phyloP scores from a whole-genome alignment of 2,329 filamentous ascomycete species.

The Neofusicoccum parvum region DNA sequence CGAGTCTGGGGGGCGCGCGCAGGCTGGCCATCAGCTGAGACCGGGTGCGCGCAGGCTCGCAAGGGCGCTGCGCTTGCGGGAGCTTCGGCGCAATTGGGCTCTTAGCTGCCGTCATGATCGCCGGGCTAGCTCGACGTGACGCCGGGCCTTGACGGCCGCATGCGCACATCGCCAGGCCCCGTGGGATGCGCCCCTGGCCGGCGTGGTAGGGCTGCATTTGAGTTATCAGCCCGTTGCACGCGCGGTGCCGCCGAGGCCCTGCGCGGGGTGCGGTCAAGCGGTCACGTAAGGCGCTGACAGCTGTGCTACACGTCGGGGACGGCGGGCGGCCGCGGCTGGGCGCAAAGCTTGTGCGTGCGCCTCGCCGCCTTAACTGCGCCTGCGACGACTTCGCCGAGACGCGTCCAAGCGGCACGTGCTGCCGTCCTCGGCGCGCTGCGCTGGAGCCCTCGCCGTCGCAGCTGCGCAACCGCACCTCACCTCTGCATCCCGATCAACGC shows the following conservation, averaged over 20 bases:
- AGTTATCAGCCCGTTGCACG: neutral
- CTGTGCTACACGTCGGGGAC: too few relatives aligned
- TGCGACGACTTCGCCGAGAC: neutral
- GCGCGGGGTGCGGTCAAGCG: neutral
- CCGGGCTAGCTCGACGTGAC: neutral
- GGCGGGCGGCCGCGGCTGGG: neutral
- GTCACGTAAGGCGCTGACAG: neutral
- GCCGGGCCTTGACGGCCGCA: too few relatives aligned
- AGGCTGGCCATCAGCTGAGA: neutral
- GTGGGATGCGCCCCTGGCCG: neutral
- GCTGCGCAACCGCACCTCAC: neutral
- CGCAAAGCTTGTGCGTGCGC: slow-evolving; percentile 2
- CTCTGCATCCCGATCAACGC: neutral
- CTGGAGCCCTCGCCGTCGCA: too few relatives aligned
- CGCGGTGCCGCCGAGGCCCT: neutral
- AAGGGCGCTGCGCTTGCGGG: neutral
- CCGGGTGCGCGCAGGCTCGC: neutral
- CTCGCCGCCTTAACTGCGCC: neutral
- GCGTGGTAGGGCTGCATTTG: neutral
- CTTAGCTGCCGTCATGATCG: slow-evolving; percentile 14
- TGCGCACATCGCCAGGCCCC: neutral
- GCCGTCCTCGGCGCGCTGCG: too few relatives aligned
- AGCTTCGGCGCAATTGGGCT: neutral
- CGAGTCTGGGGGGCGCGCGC: neutral
- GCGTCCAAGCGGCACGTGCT: neutral